Base-by-base conservation (phyloP, 169 alveolate genomes). In the Cryptosporidium viatorum region DNA sequence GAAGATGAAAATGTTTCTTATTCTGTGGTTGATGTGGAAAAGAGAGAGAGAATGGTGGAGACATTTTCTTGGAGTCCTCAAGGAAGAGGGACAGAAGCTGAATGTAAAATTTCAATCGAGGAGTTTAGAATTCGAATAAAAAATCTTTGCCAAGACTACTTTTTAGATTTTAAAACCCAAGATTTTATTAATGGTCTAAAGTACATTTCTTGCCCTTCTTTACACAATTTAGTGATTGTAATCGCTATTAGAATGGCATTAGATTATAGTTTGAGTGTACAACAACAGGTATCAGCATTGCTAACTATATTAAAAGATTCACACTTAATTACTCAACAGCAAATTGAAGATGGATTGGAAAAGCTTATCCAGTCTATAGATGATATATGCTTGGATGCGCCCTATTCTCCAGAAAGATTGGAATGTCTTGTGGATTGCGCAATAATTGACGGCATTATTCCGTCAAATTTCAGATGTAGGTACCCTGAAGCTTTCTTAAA, bases 41-140 rank as follows among this genome's bases (percentile, higher is more conserved):
- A 65, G 23, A 80, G 80, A 29, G 89, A 80, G 62, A 80, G 89
- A 23, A 62, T 80, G 89, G 89, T 80, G 4, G 89, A 80, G 51
- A 41, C 89, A 26, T 80, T 80, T 65, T 80, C 89, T 37, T 80
- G 89, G 89, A 80, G 89, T 31, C 89, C 89, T 45, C 89, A 80
- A 48, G 89, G 89, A 45, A 80, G 89, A 23, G 89, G 89, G 43
- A 33, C 59, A 26, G 89, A 80, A 45, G 23, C 33, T 21, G 89
- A 45, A 16, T 62, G 75, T 39, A 48, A 21, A 18, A 80, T 80
- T 35, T 51, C 89, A 0, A 62, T 80, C 14, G 89, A 80, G 26
- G 89, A 80, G 48, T 80, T 80, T 33, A 35, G 89, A 62, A 67
- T 59, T 26, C 35, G 89, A 39, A 43, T 80, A 37, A 80, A 80